Percentiles rank a stretch among this genome's conserved stretches.
Conservation (phyloP, 139 green algal species). For the Zygnema circumcarinatum region DNA sequence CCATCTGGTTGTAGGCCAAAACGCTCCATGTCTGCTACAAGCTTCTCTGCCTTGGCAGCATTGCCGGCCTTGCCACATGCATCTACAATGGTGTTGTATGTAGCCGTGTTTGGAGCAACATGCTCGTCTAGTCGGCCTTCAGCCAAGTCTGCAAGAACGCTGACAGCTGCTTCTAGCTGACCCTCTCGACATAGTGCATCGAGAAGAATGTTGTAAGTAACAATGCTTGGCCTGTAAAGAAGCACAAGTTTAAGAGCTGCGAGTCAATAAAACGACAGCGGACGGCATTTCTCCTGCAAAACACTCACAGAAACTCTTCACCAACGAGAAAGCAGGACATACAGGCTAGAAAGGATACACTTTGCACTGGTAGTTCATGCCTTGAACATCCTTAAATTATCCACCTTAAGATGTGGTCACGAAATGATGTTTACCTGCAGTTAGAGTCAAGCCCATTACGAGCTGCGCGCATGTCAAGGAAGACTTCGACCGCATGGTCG, state of each 20-base stretch:
- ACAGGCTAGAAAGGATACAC: too few species aligned
- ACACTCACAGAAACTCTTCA: too few species aligned
- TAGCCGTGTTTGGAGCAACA: slow-evolving; percentile 28
- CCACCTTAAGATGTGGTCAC: background rate
- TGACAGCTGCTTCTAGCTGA: slow-evolving; percentile 48
- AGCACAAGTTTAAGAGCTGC: background rate
- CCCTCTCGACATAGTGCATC: slow-evolving; percentile 44
- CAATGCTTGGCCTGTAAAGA: slow-evolving; percentile 13
- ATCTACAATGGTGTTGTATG: slow-evolving; percentile 56
- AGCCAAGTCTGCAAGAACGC: slow-evolving; percentile 21
- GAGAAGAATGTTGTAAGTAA: slow-evolving; percentile 60
- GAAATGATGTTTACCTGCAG: slow-evolving; percentile 9
- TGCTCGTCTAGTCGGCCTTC: slow-evolving; percentile 13
- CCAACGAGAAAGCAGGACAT: too few species aligned
- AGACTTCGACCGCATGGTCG: slow-evolving; percentile 43
- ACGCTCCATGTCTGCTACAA: slow-evolving; percentile 20
- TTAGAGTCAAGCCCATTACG: slow-evolving; percentile 19
- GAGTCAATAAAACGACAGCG: background rate
- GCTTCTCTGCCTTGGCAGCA: slow-evolving; percentile 13
- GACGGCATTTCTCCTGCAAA: background rate
- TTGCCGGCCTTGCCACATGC: slow-evolving; percentile 49
- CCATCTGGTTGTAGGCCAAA: slow-evolving; percentile 34
- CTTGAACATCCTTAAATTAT: background rate
- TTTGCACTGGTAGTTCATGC: too few species aligned
- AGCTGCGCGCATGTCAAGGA: slow-evolving; percentile 40